phyloP scores from a whole-genome alignment of 441 rosid species.

The Monsonia emarginata region DNA sequence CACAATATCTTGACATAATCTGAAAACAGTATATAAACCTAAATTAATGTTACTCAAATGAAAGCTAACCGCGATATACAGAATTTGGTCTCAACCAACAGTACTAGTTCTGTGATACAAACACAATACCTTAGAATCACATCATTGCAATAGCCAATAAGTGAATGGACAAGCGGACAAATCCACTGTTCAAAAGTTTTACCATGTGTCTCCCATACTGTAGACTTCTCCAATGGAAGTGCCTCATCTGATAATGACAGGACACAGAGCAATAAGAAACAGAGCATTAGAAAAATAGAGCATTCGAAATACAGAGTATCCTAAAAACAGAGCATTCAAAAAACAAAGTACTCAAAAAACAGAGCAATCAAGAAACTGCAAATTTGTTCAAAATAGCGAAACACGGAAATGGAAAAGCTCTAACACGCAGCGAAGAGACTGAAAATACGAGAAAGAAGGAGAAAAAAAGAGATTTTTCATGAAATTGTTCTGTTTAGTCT shows the following conservation, averaged over 20 bases:
- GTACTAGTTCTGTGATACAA: slow-evolving; percentile 7
- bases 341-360: no score
- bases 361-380: no score
- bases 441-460: no score
- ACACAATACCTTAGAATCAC: slow-evolving; percentile 57
- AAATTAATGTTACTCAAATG: slow-evolving; percentile 9
- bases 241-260: slow-evolving; percentile 45
- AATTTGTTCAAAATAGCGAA: no score
- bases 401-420: no score
- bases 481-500: no score
- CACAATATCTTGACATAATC: slow-evolving; percentile 85
- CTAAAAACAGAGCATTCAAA: no score
- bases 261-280: no score
- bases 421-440: no score
- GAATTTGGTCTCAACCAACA: slow-evolving; percentile 6
- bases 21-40: slow-evolving; percentile 28
- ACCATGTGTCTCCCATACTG: slow-evolving; percentile 66
- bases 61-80: slow-evolving; percentile 7
- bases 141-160: slow-evolving; percentile 66
- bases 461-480: no score
- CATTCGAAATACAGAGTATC: no score
- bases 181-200: slow-evolving; percentile 81
- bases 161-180: slow-evolving; percentile 72
- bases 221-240: slow-evolving; percentile 49
- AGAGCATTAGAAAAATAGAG: no score